A percentile compares a stretch with the other conserved stretches of the same genome.
Conservation (phyloP, 78 protist species). For the Parvularia atlantis region DNA sequence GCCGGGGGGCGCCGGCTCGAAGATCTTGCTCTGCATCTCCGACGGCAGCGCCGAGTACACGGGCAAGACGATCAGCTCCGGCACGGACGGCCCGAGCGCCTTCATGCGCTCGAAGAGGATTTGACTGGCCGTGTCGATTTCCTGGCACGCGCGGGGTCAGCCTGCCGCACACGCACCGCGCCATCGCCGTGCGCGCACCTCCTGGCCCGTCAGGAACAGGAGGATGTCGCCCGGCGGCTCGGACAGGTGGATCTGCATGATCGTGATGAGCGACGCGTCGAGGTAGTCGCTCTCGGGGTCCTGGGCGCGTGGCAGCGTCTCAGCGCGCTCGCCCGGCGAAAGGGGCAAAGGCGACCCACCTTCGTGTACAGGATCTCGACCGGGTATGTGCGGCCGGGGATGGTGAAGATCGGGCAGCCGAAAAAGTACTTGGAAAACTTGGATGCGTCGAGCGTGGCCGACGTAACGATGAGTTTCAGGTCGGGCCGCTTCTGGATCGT, state of each 20-base stretch:
- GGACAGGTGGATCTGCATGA: constrained; percentile 87
- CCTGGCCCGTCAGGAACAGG: constrained; percentile 96
- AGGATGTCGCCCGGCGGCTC: constrained; percentile 98
- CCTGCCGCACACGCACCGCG: too few species aligned
- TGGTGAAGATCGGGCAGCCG: constrained; percentile 77
- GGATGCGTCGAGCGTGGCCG: constrained; percentile 97
- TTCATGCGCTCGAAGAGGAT: constrained; percentile 92
- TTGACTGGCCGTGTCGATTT: constrained; percentile 94
- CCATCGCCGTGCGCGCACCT: too few species aligned
- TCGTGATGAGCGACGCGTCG: constrained; percentile 91
- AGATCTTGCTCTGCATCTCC: constrained; percentile 85
- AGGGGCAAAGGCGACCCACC: neutral
- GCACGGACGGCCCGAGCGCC: constrained; percentile 60
- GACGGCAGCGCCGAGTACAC: constrained; percentile 84
- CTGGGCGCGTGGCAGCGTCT: too few species aligned
- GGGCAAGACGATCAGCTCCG: constrained; percentile 82
- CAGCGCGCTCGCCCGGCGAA: too few species aligned
- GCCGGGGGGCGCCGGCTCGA: constrained; percentile 90
- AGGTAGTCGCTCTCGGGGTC: constrained; percentile 93
- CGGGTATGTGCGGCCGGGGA: constrained; percentile 87
- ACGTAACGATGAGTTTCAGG: constrained; percentile 91
- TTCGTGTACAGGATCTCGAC: constrained; percentile 75
- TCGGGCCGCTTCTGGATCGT: constrained; percentile 50
- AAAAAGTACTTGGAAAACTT: constrained; percentile 89
- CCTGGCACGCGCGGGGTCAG: too few species aligned